A percentile compares a stretch with the other conserved stretches of the same genome.
Conservation (phyloP, 371 early-diverging fungal species). For the Zychaea mexicana region DNA sequence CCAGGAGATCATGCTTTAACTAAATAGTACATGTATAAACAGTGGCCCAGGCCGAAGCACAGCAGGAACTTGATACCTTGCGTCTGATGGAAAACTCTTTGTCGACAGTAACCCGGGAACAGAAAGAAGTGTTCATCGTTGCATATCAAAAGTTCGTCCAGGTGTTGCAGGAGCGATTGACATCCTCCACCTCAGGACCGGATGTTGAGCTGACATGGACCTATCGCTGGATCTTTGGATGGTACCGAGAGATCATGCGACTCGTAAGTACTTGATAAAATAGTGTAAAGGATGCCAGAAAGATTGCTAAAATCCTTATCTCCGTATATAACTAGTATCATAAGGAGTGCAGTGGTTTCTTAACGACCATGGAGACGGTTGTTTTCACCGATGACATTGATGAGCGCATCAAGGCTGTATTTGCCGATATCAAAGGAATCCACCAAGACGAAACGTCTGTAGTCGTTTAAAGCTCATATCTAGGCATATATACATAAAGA, state of each 20-base stretch:
- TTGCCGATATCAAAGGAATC: constrained; percentile 25
- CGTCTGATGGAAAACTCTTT: constrained; percentile 66
- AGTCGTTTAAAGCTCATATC: not conserved
- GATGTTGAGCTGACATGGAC: constrained; percentile 53
- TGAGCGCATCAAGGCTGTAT: constrained; percentile 51
- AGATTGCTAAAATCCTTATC: not conserved
- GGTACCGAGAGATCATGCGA: constrained; percentile 82
- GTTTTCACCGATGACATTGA: constrained; percentile 74
- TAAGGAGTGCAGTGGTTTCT: constrained; percentile 64
- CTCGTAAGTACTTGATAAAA: constrained; percentile 26
- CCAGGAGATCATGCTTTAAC: too few species aligned
- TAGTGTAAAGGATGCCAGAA: not conserved
- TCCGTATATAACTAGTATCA: constrained; percentile 51
- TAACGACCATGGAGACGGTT: constrained; percentile 66
- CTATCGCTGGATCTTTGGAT: constrained; percentile 79
- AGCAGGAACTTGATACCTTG: constrained; percentile 55
- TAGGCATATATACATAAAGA: not conserved
- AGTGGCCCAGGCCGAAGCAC: constrained; percentile 49
- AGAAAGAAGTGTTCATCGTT: constrained; percentile 78
- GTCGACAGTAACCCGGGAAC: constrained; percentile 72
- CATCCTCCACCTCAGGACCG: constrained; percentile 37
- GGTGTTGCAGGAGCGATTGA: constrained; percentile 49
- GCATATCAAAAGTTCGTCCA: constrained; percentile 76
- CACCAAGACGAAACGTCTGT: not conserved
- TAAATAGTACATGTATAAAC: not conserved